These are phyloP conservation scores for Gastrodia elata DNA, from an alignment of 106 monocot genomes.

Conservation along the genomic window DNA sequence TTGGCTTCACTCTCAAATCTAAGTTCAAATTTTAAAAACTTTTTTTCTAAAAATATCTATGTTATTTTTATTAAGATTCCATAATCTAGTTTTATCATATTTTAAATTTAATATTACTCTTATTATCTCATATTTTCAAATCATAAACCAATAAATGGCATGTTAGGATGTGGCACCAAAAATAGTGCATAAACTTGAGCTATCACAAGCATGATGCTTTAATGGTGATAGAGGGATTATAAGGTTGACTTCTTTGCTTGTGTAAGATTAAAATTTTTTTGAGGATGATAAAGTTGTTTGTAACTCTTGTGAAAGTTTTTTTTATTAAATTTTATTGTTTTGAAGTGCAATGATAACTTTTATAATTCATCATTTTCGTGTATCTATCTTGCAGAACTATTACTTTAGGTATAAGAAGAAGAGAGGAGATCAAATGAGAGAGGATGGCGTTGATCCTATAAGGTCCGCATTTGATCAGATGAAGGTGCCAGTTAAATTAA, in stretches of 20 bases:
- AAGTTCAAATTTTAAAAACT: too few species aligned
- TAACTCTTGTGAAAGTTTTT: background rate
- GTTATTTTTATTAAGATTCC: too few species aligned
- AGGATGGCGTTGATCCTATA: conserved; percentile 75
- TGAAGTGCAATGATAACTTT: background rate
- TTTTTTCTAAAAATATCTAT: too few species aligned
- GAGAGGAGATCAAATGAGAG: conserved; percentile 43
- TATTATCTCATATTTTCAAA: too few species aligned
- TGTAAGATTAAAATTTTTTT: background rate
- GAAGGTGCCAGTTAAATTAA: conserved; percentile 46
- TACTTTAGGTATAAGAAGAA: conserved; percentile 44
- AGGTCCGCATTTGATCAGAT: conserved; percentile 82
- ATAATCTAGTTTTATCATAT: too few species aligned
- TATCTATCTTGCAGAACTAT: conserved; percentile 30
- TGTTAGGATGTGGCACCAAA: background rate
- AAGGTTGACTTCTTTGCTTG: background rate
- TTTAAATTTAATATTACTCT: too few species aligned
- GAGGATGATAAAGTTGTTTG: background rate
- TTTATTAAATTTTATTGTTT: background rate
- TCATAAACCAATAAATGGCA: too few species aligned
- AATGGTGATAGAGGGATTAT: background rate
- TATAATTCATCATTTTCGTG: background rate
- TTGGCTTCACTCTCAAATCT: too few species aligned
- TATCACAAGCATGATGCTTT: background rate
- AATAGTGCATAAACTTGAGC: background rate